Base-by-base conservation (phyloP, 2,329 filamentous ascomycete genomes). In the Fusarium coffeatum region DNA sequence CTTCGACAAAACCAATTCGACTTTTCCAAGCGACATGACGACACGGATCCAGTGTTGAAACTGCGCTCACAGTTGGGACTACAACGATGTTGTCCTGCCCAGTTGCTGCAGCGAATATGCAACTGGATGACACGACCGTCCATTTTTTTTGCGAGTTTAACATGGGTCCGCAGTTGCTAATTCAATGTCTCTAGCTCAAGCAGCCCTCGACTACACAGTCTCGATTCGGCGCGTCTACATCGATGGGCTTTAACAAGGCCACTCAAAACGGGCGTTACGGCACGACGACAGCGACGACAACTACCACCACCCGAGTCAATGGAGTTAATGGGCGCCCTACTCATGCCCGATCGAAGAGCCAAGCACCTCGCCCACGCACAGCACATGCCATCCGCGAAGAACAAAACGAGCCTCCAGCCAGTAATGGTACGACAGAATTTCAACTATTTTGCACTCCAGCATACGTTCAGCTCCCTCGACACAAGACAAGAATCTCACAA, bases 171-270 rank as follows among this genome's bases (percentile, higher is more conserved):
- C 43, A 22, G 37, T 57, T 49, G 46, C 64, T 72, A 43, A 72
- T 20, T 43, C 15, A 18, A 3, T 13, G n/a, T 48, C 8, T 42
- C 37, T 74, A 79, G 78, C 75, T 81, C 50, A 82, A 81, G 64
- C 77, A 72, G 34, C 79, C 79, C 11, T 74, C 76, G 4, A 34
- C 64, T 6, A 57, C 67, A 40, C 64, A 73, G 51, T 78, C 84
- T 65, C 80, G 81, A 74, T 79, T 80, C 72, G 80, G 78, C 49
- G 80, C 81, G 22, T 23, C 75, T 25, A 74, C 78, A 8, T 80
- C 81, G 55, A 84, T 80, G 67, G 83, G 82, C 65, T 89, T 89
- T 67, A 83, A 86, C 16, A 87, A 84, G 65, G 90, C 87, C 72
- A 78, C 89, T 28, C 88, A 89, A 2, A 83, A 85, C 15, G 84